Conservation (phyloP, 192 early-diverging fungal species). For the Chytriomyces sp. region DNA sequence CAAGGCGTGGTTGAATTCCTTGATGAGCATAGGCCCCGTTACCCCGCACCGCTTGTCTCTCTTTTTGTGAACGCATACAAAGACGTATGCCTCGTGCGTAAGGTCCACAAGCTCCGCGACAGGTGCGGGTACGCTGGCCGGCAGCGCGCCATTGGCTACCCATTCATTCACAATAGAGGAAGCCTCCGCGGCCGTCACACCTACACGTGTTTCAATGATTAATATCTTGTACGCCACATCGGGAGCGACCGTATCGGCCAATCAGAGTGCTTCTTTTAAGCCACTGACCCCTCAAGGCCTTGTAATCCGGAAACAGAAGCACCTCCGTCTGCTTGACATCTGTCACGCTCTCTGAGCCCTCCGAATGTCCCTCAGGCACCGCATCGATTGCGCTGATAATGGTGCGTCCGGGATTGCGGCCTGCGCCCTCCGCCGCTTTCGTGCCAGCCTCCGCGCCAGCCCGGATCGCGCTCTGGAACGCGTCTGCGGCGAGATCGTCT, state of each 20-base stretch:
- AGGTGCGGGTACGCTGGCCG: not conserved
- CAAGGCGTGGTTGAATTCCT: conserved; percentile 51
- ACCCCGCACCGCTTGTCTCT: conserved; percentile 69
- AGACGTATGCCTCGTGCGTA: conserved; percentile 42
- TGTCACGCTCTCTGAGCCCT: conserved; percentile 12
- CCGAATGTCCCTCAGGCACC: not conserved
- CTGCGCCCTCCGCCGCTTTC: not conserved
- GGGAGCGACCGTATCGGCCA: too few species aligned
- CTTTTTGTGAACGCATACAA: conserved; percentile 66
- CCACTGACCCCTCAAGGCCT: conserved; percentile 1
- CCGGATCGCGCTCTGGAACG: not conserved
- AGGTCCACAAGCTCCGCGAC: conserved; percentile 13
- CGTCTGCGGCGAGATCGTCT: conserved; percentile 11
- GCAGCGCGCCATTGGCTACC: not conserved
- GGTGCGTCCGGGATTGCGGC: conserved; percentile 8
- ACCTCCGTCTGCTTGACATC: conserved; percentile 11
- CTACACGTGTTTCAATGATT: not conserved
- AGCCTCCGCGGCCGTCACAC: not conserved
- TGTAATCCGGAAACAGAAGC: conserved; percentile 21
- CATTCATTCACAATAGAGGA: not conserved
- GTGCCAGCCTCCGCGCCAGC: not conserved
- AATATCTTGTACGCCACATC: not conserved
- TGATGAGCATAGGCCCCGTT: conserved; percentile 59
- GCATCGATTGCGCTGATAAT: conserved; percentile 44
- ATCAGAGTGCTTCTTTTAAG: not conserved